These are phyloP conservation scores for Blastocladiella emersonii DNA, from an alignment of 371 early-diverging fungal species.

Conservation along the genomic window DNA sequence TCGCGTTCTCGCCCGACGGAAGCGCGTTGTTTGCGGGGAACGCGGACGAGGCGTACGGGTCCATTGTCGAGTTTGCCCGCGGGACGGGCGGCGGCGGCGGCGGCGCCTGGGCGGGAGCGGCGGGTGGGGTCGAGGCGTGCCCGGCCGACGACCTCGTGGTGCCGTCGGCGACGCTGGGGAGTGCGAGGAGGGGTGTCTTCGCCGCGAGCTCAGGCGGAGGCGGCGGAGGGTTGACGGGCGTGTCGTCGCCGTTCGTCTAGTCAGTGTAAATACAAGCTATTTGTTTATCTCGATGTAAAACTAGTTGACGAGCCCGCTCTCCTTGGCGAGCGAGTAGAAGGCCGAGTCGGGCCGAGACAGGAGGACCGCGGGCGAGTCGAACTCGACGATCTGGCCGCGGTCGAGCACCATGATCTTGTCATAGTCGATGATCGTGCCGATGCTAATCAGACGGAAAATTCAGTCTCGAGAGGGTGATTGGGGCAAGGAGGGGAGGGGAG, in stretches of 20 bases:
- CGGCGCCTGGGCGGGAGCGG: neutral
- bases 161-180: too few relatives aligned
- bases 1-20: slow-evolving; percentile 27
- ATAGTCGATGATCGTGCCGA: slow-evolving; percentile 78
- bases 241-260: too few relatives aligned
- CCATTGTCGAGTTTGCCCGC: slow-evolving; percentile 6
- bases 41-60: slow-evolving; percentile 27
- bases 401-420: slow-evolving; percentile 60
- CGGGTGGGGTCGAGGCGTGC: too few relatives aligned
- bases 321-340: slow-evolving; percentile 45
- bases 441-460: too few relatives aligned
- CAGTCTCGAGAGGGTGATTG: too few relatives aligned
- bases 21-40: slow-evolving; percentile 21
- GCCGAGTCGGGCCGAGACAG: slow-evolving; percentile 34
- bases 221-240: too few relatives aligned
- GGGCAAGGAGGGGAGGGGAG: too few relatives aligned
- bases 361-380: slow-evolving; percentile 44
- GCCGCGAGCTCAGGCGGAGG: too few relatives aligned
- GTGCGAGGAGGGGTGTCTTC: too few relatives aligned
- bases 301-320: slow-evolving; percentile 17
- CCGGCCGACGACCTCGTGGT: too few relatives aligned
- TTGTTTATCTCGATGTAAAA: neutral
- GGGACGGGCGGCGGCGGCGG: neutral
- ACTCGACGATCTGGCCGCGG: slow-evolving; percentile 63
- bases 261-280: slow-evolving; percentile 6